Percentiles rank a stretch among this genome's conserved stretches.
Evolutionary conservation across 140 eudicot genomes (phyloP).

Genomic region (Ambrosia hybrid): DNA sequence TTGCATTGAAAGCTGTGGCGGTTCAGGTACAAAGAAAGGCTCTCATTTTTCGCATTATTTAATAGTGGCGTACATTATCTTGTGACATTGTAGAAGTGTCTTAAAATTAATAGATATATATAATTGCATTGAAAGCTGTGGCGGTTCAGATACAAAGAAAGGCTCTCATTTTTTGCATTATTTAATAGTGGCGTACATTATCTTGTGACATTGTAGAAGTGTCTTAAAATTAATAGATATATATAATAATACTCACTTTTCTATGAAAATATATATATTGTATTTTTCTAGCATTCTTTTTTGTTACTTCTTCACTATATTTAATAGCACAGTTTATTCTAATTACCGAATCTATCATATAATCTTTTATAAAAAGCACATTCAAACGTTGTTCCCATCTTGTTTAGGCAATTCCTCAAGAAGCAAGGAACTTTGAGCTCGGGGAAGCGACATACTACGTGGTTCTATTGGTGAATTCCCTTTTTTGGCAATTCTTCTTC

Average conservation of each 20-base stretch:
- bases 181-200: no score
- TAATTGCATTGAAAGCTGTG: no score
- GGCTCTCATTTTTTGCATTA: no score
- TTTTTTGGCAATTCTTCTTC: constrained; percentile 50
- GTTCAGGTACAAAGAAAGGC: no score
- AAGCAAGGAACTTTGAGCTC: constrained; percentile 37
- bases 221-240: no score
- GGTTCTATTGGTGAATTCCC: constrained; percentile 24
- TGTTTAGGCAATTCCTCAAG: constrained; percentile 38
- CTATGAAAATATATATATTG: not conserved
- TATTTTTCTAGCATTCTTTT: not conserved
- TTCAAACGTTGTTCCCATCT: not conserved
- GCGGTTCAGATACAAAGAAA: no score
- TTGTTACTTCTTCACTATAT: not conserved
- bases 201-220: no score
- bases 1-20: no score
- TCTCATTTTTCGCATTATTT: no score
- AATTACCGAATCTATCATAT: not conserved
- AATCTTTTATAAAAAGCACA: not conserved
- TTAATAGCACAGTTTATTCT: not conserved
- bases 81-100: no score
- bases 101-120: no score
- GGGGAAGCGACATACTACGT: constrained; percentile 40
- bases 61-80: no score
- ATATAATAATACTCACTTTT: not conserved